A percentile compares a stretch with the other conserved stretches of the same genome.
phyloP scores from a whole-genome alignment of 495 filamentous ascomycete genomes.

The Hypoxylon intermedium region DNA sequence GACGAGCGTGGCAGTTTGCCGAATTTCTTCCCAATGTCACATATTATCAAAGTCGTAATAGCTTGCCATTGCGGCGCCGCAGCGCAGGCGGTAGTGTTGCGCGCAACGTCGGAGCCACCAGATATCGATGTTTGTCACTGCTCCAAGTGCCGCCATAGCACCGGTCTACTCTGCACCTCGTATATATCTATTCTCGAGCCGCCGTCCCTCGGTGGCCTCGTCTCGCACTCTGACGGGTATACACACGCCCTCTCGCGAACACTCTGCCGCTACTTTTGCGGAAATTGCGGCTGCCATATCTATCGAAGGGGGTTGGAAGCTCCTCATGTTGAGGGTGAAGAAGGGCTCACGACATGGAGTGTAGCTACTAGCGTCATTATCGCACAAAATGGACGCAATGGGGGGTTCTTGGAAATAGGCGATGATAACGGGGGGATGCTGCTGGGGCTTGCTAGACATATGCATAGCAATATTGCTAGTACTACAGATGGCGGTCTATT shows the following conservation, averaged over 20 bases:
- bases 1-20: too few relatives aligned
- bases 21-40: slow-evolving; percentile 4
- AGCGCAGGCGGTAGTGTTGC: slow-evolving; percentile 51
- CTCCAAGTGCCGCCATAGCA: slow-evolving; percentile 63
- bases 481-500: slow-evolving; percentile 66
- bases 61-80: slow-evolving; percentile 65
- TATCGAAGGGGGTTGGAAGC: slow-evolving; percentile 44
- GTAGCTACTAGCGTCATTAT: slow-evolving; percentile 45
- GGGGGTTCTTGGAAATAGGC: not conserved
- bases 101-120: slow-evolving; percentile 29
- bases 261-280: slow-evolving; percentile 67
- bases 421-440: slow-evolving; percentile 5
- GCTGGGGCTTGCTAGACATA: slow-evolving; percentile 53
- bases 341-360: slow-evolving; percentile 47
- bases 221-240: slow-evolving; percentile 46
- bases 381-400: not conserved
- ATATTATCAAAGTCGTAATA: slow-evolving; percentile 32
- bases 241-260: not conserved
- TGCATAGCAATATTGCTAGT: slow-evolving; percentile 59
- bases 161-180: slow-evolving; percentile 64
- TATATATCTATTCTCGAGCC: slow-evolving; percentile 52
- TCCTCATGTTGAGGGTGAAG: slow-evolving; percentile 4
- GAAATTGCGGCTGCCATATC: slow-evolving; percentile 71
- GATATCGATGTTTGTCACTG: slow-evolving; percentile 68
- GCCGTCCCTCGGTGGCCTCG: slow-evolving; percentile 48